Evolutionary conservation across 352 stramenopile genomes (phyloP), one percentile per base, ranked within the genome.

Genomic region (Globisporangium okanoganense): DNA sequence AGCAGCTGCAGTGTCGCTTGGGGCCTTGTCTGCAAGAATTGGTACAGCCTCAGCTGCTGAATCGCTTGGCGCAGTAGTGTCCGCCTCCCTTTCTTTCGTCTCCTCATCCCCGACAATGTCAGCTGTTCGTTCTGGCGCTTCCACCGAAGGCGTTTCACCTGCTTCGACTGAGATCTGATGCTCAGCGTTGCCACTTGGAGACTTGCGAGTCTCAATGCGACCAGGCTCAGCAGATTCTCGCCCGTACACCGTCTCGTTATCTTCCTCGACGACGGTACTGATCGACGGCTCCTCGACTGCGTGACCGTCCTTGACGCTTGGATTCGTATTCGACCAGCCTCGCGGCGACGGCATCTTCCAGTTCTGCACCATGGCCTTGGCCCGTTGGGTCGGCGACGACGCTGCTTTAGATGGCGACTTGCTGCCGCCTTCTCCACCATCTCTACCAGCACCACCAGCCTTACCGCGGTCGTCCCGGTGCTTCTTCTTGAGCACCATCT

Each of bases 401-500:
- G 36, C 2, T 53, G 40, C 20, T 33, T 58, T 55, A 13, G 41
- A 36, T 0, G 41, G 24, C 2, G 52, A 66, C 2, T 18, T 35
- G 5, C 10, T n/a, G n/a, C 25, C 20, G 13, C 27, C 8, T 55
- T 40, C 25, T n/a, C 27, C 18, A 12, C 14, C n/a, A 13, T 22
- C 7, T 43, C 20, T n/a, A 41, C 29, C 20, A 50, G 40, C 18
- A 25, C 10, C 18, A 27, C 45, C 14, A 12, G 33, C 44, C 52
- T 48, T 56, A n/a, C 52, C 66, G 5, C 58, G 69, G 9, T 75
- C 64, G 1, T 84, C 77, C 3, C 75, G 75, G 10, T 79, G 78
- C 29, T 87, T 87, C 55, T 83, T 87, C 72, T 90, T 90, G 31
- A 89, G 52, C 10, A 79, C 66, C 35, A 76, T 75, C 53, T 91